Conservation (phyloP, 495 filamentous ascomycete species). For the Xylaria scruposa region DNA sequence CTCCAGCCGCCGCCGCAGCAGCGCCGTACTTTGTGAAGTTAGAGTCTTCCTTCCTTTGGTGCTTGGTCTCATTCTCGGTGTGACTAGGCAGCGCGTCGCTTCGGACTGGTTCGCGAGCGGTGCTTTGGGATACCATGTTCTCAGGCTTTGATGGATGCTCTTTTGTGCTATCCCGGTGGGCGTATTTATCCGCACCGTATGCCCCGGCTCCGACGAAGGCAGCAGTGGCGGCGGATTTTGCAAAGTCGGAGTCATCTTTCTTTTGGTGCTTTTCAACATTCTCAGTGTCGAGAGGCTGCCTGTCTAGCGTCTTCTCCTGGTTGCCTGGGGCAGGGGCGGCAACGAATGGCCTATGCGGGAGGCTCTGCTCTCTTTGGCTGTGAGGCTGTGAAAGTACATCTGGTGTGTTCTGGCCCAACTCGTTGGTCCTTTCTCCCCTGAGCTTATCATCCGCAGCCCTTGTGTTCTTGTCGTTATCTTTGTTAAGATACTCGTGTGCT, state of each 20-base stretch:
- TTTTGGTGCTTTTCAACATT: background rate
- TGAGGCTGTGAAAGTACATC: background rate
- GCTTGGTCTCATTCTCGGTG: background rate
- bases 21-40: conserved; percentile 22
- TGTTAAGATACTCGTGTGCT: conserved; percentile 24
- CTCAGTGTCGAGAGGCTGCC: background rate
- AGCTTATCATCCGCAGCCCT: background rate
- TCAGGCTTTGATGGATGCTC: conserved; percentile 5
- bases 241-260: conserved; percentile 14
- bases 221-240: conserved; percentile 23
- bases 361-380: background rate
- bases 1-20: conserved; percentile 7
- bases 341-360: background rate
- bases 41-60: conserved; percentile 9
- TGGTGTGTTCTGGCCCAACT: background rate
- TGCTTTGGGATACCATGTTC: conserved; percentile 8
- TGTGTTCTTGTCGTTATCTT: background rate
- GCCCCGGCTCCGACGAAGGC: conserved; percentile 24
- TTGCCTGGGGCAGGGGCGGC: background rate
- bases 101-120: background rate
- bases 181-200: conserved; percentile 19
- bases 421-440: background rate
- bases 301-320: background rate
- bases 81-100: background rate
- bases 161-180: conserved; percentile 2